A percentile compares a stretch with the other conserved stretches of the same genome.
phyloP scores from a whole-genome alignment of 441 rosid genomes.

The Arabidopsis lyrata region DNA sequence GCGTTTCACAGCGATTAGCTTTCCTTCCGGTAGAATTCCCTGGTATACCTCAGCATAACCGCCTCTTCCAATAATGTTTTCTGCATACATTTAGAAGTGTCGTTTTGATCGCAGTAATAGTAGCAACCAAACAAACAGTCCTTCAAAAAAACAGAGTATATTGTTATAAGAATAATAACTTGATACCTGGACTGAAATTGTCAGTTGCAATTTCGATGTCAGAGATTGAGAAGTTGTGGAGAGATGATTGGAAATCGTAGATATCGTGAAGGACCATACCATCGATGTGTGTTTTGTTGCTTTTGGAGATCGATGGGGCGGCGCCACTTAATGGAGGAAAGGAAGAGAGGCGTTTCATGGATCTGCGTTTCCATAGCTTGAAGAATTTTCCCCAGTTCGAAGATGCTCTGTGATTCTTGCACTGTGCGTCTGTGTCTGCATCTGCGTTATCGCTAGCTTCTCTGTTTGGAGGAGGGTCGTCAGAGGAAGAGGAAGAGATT shows the following conservation, averaged over 20 bases:
- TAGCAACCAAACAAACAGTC: conserved; percentile 1
- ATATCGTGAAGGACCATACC: conserved; percentile 56
- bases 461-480: conserved; percentile 33
- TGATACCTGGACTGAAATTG: conserved; percentile 66
- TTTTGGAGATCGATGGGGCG: conserved; percentile 46
- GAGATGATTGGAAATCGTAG: conserved; percentile 64
- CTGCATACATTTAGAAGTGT: conserved; percentile 45
- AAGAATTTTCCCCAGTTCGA: conserved; percentile 78
- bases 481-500: conserved; percentile 33
- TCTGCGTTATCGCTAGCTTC: conserved; percentile 32
- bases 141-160: background rate
- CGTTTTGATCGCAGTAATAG: background rate
- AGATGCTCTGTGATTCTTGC: conserved; percentile 48
- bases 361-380: conserved; percentile 67
- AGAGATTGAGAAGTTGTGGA: conserved; percentile 60
- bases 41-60: conserved; percentile 85
- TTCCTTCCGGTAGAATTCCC: conserved; percentile 75
- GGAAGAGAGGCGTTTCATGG: conserved; percentile 60
- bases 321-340: conserved; percentile 53
- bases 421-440: background rate
- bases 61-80: conserved; percentile 81
- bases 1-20: conserved; percentile 75
- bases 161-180: background rate
- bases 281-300: conserved; percentile 49
- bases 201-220: conserved; percentile 75